Evolutionary conservation across 1,284 basidiomycete genomes (phyloP).

Genomic region (Cerrena zonata): DNA sequence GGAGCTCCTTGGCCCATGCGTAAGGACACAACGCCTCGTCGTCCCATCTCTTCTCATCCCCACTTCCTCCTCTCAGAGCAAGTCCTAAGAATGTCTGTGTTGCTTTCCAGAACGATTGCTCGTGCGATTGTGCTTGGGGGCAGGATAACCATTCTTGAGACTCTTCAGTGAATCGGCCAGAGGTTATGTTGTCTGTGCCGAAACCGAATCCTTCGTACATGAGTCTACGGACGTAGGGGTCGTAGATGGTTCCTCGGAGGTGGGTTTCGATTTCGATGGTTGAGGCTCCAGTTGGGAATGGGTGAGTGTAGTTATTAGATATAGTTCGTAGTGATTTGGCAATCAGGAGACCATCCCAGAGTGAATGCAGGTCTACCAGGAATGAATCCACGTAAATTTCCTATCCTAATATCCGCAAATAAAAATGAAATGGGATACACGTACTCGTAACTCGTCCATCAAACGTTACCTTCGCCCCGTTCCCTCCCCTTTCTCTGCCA

Average conservation of each 20-base stretch:
- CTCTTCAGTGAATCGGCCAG: slow-evolving; percentile 54
- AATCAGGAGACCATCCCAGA: slow-evolving; percentile 82
- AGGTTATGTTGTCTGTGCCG: slow-evolving; percentile 10
- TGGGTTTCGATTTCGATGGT: slow-evolving; percentile 60
- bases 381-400: too few species aligned
- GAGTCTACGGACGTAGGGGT: slow-evolving; percentile 81
- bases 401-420: too few species aligned
- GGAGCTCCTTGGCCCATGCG: slow-evolving; percentile 65
- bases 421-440: slow-evolving; percentile 20
- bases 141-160: slow-evolving; percentile 62
- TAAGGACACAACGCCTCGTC: slow-evolving; percentile 72
- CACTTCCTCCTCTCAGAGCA: not conserved
- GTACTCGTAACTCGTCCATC: slow-evolving; percentile 63
- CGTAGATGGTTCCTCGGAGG: slow-evolving; percentile 80
- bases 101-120: slow-evolving; percentile 6
- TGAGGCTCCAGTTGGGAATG: slow-evolving; percentile 41
- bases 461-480: slow-evolving; percentile 67
- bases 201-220: slow-evolving; percentile 74
- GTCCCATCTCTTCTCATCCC: slow-evolving; percentile 34
- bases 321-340: slow-evolving; percentile 74
- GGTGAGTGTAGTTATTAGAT: slow-evolving; percentile 68
- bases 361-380: slow-evolving; percentile 67
- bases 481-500: slow-evolving; percentile 80
- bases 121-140: slow-evolving; percentile 31
- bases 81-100: slow-evolving; percentile 14